Base-by-base conservation (phyloP, 1,284 basidiomycete species). In the Psilocybe mexicana region DNA sequence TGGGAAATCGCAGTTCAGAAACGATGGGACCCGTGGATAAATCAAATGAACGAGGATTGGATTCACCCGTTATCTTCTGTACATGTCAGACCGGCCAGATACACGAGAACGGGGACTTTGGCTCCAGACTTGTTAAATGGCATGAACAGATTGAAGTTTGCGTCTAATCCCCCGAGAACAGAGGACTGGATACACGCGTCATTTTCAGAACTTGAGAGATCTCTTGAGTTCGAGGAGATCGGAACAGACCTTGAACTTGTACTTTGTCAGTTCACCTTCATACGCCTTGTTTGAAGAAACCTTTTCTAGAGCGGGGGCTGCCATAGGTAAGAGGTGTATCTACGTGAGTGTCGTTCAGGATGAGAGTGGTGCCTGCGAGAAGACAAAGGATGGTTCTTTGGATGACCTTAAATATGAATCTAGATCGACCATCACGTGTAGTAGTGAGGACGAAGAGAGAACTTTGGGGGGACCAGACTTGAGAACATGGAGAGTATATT, bases 31-130 rank as follows among this genome's bases (percentile, higher is more conserved):
- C 11, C 40, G 54, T 35, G 18, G 40, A 47, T 48, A 66, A 81
- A 58, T n/a, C 3, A 26, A 48, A 28, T 3, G 7, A 33, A n/a
- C 18, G 18, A 18, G 18, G 18, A 18, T 18, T 18, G 18, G 18
- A 35, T 11, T 33, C 67, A 91, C 90, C 88, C 96, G 59, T 93
- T 98, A 72, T 98, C 96, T 72, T 98, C 97, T 12, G 88, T 98
- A 75, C 97, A 99, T 0, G 93, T 95, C 57, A 99, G 74, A 2
- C 96, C 96, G 2, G 96, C 88, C 47, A 99, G 88, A 74, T 94
- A 99, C 66, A 93, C 84, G 6, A 99, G 79, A 2, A 96, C 77
- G 0, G 96, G 95, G 0, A 90, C 91, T 61, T 90, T 87, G 24
- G 71, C 68, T 40, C 74, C 67, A 50, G 76, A 65, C 44, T 88